Evolutionary conservation across 2,329 filamentous ascomycete genomes (phyloP).

Genomic region (Apiospora rasikravindrae): DNA sequence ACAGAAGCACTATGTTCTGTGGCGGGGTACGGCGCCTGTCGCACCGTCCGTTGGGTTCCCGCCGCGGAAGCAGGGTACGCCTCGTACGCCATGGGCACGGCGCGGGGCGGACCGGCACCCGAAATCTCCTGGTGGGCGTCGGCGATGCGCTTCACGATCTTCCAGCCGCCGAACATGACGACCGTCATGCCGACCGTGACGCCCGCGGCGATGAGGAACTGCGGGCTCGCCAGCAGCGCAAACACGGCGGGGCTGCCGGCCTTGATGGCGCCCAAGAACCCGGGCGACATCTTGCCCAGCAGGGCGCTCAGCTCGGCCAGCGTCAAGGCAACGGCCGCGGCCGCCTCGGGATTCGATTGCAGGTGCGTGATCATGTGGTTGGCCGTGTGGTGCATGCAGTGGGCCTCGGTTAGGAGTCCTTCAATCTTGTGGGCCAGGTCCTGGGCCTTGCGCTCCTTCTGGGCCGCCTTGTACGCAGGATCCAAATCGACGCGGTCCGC

Average conservation of each 20-base stretch:
- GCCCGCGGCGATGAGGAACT: constrained; percentile 92
- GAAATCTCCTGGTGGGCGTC: constrained; percentile 41
- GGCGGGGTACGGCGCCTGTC: constrained; percentile 7
- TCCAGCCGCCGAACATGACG: constrained; percentile 94
- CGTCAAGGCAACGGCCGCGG: too few relatives aligned
- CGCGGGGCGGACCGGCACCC: constrained; percentile 23
- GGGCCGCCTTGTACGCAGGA: constrained; percentile 57
- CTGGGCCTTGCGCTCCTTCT: constrained; percentile 57
- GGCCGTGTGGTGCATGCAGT: constrained; percentile 86
- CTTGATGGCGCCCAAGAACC: too few relatives aligned
- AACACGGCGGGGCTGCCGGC: constrained; percentile 83
- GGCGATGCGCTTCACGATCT: constrained; percentile 88
- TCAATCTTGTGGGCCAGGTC: constrained; percentile 77
- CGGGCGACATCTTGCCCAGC: too few relatives aligned
- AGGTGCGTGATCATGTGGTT: constrained; percentile 69
- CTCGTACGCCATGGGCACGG: constrained; percentile 39
- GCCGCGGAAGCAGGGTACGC: constrained; percentile 29
- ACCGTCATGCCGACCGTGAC: constrained; percentile 92
- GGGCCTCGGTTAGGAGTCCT: constrained; percentile 79
- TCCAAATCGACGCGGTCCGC: constrained; percentile 42
- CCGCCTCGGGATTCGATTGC: too few relatives aligned
- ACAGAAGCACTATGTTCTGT: constrained; percentile 34
- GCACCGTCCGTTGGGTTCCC: constrained; percentile 25
- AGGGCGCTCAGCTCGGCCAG: too few relatives aligned
- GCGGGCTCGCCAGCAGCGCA: constrained; percentile 83